Conservation (phyloP, 148 eudicot species). For the Euryodendron excelsum region DNA sequence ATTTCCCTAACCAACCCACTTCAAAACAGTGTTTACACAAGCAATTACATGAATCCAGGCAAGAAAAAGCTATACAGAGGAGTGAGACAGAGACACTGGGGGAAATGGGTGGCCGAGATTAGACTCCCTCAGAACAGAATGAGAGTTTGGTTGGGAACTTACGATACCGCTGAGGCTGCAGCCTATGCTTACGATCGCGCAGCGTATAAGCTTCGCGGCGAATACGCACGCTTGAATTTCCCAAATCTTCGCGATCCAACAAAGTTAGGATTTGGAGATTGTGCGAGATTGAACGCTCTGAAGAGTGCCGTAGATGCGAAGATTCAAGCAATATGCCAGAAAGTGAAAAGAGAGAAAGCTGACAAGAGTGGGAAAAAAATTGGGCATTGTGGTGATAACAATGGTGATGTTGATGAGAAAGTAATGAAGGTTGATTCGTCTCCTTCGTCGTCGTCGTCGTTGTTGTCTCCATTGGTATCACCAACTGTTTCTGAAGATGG, state of each 20-base stretch:
- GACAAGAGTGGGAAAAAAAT: slow-evolving; percentile 42
- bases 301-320: slow-evolving; percentile 69
- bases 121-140: slow-evolving; percentile 89
- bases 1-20: slow-evolving; percentile 12
- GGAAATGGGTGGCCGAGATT: slow-evolving; percentile 97
- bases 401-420: slow-evolving; percentile 16
- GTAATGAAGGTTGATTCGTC: slow-evolving; percentile 28
- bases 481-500: slow-evolving; percentile 53
- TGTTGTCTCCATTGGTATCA: slow-evolving; percentile 32
- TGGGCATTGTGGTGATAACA: not conserved
- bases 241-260: slow-evolving; percentile 60
- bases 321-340: slow-evolving; percentile 70
- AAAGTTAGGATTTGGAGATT: slow-evolving; percentile 50
- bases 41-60: slow-evolving; percentile 7
- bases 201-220: slow-evolving; percentile 87
- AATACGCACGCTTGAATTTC: slow-evolving; percentile 79
- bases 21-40: slow-evolving; percentile 9
- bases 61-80: slow-evolving; percentile 92
- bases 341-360: slow-evolving; percentile 55
- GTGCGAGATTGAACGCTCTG: slow-evolving; percentile 50
- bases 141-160: slow-evolving; percentile 95
- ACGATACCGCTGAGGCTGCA: slow-evolving; percentile 85
- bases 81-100: slow-evolving; percentile 97
- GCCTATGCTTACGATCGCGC: slow-evolving; percentile 98
- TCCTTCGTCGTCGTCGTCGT: slow-evolving; percentile 31